A percentile compares a stretch with the other conserved stretches of the same genome.
phyloP scores from a whole-genome alignment of 1,139 yeast genomes.

The Taiozyma sp. region DNA sequence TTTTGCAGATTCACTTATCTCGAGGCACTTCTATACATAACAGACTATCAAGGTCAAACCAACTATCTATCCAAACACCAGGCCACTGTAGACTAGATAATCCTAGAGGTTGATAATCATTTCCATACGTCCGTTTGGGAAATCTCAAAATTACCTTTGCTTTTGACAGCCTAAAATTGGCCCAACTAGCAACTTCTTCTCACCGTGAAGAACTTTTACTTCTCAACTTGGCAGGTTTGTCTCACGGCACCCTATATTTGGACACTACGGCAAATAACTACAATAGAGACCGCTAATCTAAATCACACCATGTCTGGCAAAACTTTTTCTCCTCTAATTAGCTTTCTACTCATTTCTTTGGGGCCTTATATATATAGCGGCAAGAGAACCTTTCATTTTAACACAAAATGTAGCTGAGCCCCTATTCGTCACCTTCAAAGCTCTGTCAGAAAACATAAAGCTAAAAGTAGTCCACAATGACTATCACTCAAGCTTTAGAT shows the following conservation, averaged over 20 bases:
- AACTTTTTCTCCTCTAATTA: background rate
- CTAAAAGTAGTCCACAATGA: constrained; percentile 4
- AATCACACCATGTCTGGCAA: background rate
- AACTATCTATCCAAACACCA: no score
- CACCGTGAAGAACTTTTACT: background rate
- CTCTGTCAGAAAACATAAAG: background rate
- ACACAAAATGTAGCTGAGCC: background rate
- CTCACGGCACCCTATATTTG: background rate
- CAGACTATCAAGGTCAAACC: no score
- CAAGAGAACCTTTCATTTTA: background rate
- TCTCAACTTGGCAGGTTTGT: background rate
- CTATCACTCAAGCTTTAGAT: constrained; percentile 4
- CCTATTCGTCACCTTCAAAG: background rate
- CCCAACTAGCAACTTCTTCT: background rate
- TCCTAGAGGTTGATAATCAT: no score
- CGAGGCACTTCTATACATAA: no score
- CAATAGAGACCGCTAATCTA: background rate
- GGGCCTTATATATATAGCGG: background rate
- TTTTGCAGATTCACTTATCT: no score
- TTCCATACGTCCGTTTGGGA: background rate
- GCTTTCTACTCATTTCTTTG: background rate
- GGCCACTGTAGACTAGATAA: no score
- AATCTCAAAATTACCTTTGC: background rate
- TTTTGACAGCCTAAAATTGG: background rate
- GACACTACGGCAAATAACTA: background rate